Percentiles rank a stretch among this genome's conserved stretches.
These are phyloP conservation scores for Ceratocystis variospora DNA, from an alignment of 2,329 filamentous ascomycete genomes.

Conservation along the genomic window DNA sequence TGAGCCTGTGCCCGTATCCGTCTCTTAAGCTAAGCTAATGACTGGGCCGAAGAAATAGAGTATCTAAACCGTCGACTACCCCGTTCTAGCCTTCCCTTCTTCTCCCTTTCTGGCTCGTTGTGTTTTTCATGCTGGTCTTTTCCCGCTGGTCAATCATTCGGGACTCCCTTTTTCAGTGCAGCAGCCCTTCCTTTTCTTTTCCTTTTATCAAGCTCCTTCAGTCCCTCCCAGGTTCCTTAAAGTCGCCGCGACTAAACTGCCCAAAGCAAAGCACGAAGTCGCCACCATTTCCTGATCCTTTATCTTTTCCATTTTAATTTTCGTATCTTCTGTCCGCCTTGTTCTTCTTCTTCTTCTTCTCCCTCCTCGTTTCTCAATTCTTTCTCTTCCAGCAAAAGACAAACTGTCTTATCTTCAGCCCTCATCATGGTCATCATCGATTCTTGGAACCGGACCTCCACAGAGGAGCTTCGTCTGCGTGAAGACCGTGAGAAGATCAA, in stretches of 20 bases:
- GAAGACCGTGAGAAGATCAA: slow-evolving; percentile 70
- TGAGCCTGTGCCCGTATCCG: background rate
- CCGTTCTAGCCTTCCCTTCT: background rate
- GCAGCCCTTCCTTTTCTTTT: slow-evolving; percentile 2
- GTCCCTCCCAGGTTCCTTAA: background rate
- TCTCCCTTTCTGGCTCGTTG: background rate
- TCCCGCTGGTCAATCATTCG: background rate
- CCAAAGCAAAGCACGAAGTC: background rate
- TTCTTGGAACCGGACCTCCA: slow-evolving; percentile 71
- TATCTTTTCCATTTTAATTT: background rate
- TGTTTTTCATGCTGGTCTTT: background rate
- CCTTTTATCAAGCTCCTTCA: background rate
- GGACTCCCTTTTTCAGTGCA: slow-evolving; percentile 1
- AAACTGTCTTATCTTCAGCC: slow-evolving; percentile 4
- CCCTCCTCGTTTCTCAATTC: background rate
- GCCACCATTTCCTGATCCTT: background rate
- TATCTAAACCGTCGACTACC: background rate
- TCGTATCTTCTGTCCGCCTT: background rate
- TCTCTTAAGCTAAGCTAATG: background rate
- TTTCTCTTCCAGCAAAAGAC: background rate
- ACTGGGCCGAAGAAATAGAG: background rate
- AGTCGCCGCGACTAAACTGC: background rate
- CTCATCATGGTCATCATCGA: slow-evolving; percentile 74
- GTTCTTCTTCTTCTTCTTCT: background rate
- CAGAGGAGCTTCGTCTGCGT: slow-evolving; percentile 80